Evolutionary conservation across 2,329 filamentous ascomycete genomes (phyloP).

Genomic region (Fusarium ambrosium): DNA sequence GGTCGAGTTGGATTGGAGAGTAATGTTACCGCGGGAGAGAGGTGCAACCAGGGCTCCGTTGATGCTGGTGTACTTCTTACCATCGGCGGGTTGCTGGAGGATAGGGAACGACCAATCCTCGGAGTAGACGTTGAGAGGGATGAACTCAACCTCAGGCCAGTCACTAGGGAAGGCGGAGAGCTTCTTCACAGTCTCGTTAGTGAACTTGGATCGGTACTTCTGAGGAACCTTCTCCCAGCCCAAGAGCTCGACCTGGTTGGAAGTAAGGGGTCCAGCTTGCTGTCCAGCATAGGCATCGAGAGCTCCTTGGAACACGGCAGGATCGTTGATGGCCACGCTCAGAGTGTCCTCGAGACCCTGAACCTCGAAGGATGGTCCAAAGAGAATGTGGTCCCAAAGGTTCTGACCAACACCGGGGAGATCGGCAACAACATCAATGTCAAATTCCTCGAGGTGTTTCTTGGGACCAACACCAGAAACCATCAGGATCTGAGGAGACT

Average conservation of each 20-base stretch:
- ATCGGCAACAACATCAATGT: slow-evolving; percentile 27
- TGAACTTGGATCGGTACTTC: slow-evolving; percentile 35
- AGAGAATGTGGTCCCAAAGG: slow-evolving; percentile 39
- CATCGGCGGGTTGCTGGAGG: slow-evolving; percentile 33
- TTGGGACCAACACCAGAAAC: slow-evolving; percentile 40
- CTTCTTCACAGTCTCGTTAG: slow-evolving; percentile 22
- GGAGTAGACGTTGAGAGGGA: slow-evolving; percentile 38
- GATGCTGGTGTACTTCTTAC: slow-evolving; percentile 42
- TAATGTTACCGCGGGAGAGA: slow-evolving; percentile 59
- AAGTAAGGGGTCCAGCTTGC: slow-evolving; percentile 39
- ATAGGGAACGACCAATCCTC: slow-evolving; percentile 39
- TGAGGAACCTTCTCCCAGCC: slow-evolving; percentile 46
- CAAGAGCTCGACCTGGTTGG: slow-evolving; percentile 42
- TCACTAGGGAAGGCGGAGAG: slow-evolving; percentile 48
- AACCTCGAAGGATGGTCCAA: slow-evolving; percentile 35
- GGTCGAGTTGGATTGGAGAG: slow-evolving; percentile 53
- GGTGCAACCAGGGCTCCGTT: slow-evolving; percentile 55
- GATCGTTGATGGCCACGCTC: slow-evolving; percentile 35
- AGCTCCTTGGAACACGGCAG: slow-evolving; percentile 26
- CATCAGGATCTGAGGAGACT: slow-evolving; percentile 40
- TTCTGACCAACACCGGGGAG: slow-evolving; percentile 41
- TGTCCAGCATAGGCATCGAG: slow-evolving; percentile 31
- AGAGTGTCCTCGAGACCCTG: slow-evolving; percentile 43
- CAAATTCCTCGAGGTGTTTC: slow-evolving; percentile 13
- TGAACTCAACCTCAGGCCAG: slow-evolving; percentile 54